Evolutionary conservation across 2,329 filamentous ascomycete genomes (phyloP), one percentile per base, ranked within the genome.

Genomic region (Diaporthe sp.): DNA sequence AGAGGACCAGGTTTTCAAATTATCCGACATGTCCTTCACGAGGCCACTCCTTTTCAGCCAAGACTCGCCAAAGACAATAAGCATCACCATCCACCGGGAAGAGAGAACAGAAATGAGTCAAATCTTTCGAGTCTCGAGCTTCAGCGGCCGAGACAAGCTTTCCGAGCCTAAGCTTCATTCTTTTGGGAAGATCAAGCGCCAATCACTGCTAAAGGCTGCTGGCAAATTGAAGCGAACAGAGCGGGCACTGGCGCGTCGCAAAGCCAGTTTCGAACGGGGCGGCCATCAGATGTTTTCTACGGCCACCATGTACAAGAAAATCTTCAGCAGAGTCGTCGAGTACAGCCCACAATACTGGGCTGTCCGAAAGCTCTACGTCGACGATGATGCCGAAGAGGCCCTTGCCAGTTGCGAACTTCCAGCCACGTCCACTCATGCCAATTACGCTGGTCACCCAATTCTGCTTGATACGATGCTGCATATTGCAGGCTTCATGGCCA

Each of bases 381-480:
- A 51, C 28, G 42, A 51, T 9, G 31, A 49, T 15, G 62, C 44
- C 19, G 42, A 37, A 5, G 44, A 68, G 10, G 12, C 12, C 2
- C 37, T 37, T 49, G 62, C 44, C 0, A 51, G 15, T n/a, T 68
- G 44, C 28, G 28, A 51, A 9, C 31, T 68, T 10, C 62, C 42
- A 7, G 44, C 44, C 9, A n/a, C 42, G 19, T 2, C 10, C 19
- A 15, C 42, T 2, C 4, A 37, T 4, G 34, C 10, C 22, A 42
- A 28, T 0, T 61, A 61, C 37, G 58, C 58, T 25, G 37, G 58
- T 7, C 58, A 61, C 3, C 62, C 62, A 7, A 51, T 51, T 37
- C 49, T 68, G 15, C 28, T 68, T 12, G 62, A 68, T 8, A 68
- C 62, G 7, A 49, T 68, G 46, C 46, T 68, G 5, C 62, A 68